Evolutionary conservation across 805 yeast genomes (phyloP).

Genomic region (Novakomyces olei): DNA sequence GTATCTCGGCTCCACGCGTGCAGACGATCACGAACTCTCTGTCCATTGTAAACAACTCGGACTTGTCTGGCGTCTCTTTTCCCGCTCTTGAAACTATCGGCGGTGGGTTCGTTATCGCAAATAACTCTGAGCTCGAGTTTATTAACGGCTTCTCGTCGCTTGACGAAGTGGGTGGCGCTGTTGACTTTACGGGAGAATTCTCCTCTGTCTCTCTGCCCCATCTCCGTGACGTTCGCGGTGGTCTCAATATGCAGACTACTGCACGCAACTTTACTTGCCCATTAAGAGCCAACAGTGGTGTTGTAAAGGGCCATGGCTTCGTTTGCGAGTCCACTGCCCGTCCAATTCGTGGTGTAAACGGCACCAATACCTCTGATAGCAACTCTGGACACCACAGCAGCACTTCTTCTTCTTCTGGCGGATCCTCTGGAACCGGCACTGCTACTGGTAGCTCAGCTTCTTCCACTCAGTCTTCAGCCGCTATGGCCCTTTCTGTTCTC

Average conservation of each 20-base stretch:
- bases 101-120: slow-evolving; percentile 80
- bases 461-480: slow-evolving; percentile 21
- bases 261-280: slow-evolving; percentile 63
- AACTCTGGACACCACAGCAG: too few species aligned
- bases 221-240: slow-evolving; percentile 71
- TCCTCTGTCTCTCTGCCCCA: slow-evolving; percentile 53
- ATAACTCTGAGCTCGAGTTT: slow-evolving; percentile 49
- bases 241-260: slow-evolving; percentile 55
- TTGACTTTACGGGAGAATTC: slow-evolving; percentile 58
- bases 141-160: slow-evolving; percentile 57
- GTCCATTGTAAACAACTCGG: slow-evolving; percentile 48
- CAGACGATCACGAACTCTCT: slow-evolving; percentile 46
- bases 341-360: slow-evolving; percentile 20
- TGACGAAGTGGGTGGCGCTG: slow-evolving; percentile 69
- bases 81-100: slow-evolving; percentile 38
- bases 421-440: slow-evolving; percentile 12
- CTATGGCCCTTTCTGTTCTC: too few species aligned
- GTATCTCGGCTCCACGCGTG: slow-evolving; percentile 24
- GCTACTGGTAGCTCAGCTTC: slow-evolving; percentile 15
- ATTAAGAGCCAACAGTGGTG: slow-evolving; percentile 55
- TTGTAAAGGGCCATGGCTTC: slow-evolving; percentile 76
- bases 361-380: slow-evolving; percentile 8
- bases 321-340: slow-evolving; percentile 44
- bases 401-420: too few species aligned
- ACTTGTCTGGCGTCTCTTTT: slow-evolving; percentile 48